Evolutionary conservation across 345 rosid genomes (phyloP).

Genomic region (Psidium friedrichsthalianum): DNA sequence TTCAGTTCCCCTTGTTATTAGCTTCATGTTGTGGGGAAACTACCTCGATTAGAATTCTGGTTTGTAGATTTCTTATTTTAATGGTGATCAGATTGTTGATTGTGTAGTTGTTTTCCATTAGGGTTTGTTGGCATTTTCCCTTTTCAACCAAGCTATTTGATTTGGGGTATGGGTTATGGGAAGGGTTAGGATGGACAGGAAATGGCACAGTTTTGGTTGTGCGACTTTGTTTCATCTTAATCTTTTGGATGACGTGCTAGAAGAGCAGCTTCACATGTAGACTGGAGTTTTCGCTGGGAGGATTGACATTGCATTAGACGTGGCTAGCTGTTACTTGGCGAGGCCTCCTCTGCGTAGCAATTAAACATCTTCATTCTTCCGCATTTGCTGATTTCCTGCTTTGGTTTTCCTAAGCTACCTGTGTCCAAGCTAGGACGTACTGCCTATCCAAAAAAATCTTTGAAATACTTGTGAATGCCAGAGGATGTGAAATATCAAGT

Average conservation of each 20-base stretch:
- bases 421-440: background rate
- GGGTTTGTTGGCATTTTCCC: background rate
- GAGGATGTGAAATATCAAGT: background rate
- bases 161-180: background rate
- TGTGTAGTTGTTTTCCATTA: background rate
- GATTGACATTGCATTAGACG: background rate
- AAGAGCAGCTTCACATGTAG: background rate
- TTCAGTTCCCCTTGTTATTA: background rate
- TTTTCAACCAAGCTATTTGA: background rate
- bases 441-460: background rate
- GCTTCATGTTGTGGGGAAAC: background rate
- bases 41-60: background rate
- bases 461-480: background rate
- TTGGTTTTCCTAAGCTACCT: background rate
- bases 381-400: background rate
- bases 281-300: background rate
- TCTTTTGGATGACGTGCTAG: background rate
- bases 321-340: background rate
- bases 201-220: background rate
- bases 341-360: background rate
- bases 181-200: background rate
- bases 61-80: background rate
- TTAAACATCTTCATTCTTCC: background rate
- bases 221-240: rapidly evolving
- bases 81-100: background rate